Evolutionary conservation across 1,284 basidiomycete species (phyloP), one percentile per base, ranked within the genome.

Genomic region (Pseudozyma sp.): DNA sequence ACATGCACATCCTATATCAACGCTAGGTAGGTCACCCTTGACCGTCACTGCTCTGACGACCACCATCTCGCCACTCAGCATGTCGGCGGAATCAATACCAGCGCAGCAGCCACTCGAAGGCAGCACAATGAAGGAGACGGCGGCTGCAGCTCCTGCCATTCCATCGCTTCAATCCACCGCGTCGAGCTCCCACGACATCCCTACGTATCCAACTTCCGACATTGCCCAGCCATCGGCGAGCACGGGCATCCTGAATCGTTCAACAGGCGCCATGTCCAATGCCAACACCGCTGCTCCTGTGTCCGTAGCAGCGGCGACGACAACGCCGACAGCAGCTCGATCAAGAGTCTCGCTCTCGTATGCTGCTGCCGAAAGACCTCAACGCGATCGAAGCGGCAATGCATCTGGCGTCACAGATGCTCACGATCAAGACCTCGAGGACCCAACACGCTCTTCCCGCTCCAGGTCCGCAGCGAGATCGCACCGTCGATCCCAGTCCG

Each of bases 401-500:
- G 35, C 40, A 11, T 59, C 67, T 29, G 49, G 49, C 5, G n/a
- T 45, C 17, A 31, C 37, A 17, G 37, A 37, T 13, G 47, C 29
- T 11, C 17, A 50, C 19, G 33, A 31, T 31, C 51, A 51, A 16
- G 33, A 39, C 3, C 8, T 14, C 0, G 43, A 44, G 8, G 50
- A 40, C 4, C 16, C 33, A 4, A 24, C 17, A 16, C 39, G 43
- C 29, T 44, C 56, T 17, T 31, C 48, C 19, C 57, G 58, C 31
- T 56, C 55, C 10, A 24, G 39, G 14, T 61, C 58, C 5, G 29
- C 16, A 5, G 43, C 37, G n/a, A 39, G 35, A 19, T 52, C 59
- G 14, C 55, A 62, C 33, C 68, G 63, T 11, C 54, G 68, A 29
- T 67, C 68, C 4, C 63, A 56, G 10, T 71, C 55, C 2, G 31